Evolutionary conservation across 1,284 basidiomycete species (phyloP).

Genomic region (Thecaphora frezii): DNA sequence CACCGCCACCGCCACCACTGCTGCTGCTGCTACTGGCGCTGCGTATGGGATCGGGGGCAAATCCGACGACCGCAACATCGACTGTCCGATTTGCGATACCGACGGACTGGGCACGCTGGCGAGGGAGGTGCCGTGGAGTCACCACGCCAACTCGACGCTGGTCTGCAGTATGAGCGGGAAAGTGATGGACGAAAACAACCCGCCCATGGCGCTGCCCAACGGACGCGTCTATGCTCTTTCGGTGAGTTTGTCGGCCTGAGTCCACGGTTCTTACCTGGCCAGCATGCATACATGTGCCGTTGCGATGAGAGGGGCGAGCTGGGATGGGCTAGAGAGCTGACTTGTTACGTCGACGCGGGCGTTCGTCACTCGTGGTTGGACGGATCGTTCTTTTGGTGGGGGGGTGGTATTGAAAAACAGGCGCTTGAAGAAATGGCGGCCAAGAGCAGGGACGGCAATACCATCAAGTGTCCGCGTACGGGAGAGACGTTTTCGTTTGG

Average conservation of each 20-base stretch:
- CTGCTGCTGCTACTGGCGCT: no score
- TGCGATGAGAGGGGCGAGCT: no score
- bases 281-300: no score
- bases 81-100: slow-evolving; percentile 86
- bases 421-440: slow-evolving; percentile 80
- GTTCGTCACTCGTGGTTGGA: slow-evolving; percentile 1
- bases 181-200: slow-evolving; percentile 92
- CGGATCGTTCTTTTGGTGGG: not conserved
- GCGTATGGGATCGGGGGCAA: no score
- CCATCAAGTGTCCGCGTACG: slow-evolving; percentile 79
- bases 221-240: slow-evolving; percentile 89
- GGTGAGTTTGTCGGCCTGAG: slow-evolving; percentile 66
- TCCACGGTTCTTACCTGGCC: slow-evolving; percentile 3
- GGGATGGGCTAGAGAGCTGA: no score
- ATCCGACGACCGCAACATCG: slow-evolving; percentile 50
- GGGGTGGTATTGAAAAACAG: slow-evolving; percentile 60
- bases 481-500: slow-evolving; percentile 69
- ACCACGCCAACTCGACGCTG: slow-evolving; percentile 91
- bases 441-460: slow-evolving; percentile 67
- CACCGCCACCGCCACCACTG: not conserved
- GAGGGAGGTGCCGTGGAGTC: slow-evolving; percentile 83
- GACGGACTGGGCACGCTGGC: slow-evolving; percentile 71
- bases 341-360: no score
- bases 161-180: slow-evolving; percentile 86
- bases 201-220: slow-evolving; percentile 85